These are phyloP conservation scores for Selenicereus undatus DNA, from an alignment of 148 eudicot genomes.

Conservation along the genomic window DNA sequence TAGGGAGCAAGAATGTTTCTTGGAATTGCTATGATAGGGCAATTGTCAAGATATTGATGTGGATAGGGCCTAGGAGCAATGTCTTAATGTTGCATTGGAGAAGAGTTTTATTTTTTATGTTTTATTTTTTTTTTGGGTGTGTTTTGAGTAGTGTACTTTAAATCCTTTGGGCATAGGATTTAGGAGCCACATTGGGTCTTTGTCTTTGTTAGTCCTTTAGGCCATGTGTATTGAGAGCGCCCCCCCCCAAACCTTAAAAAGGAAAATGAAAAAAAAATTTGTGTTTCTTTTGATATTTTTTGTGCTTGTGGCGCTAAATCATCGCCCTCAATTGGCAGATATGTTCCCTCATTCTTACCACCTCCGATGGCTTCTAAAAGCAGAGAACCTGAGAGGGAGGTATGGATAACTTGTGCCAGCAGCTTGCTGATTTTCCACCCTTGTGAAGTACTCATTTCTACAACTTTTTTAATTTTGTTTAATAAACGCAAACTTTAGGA, in stretches of 20 bases:
- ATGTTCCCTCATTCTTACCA: slow-evolving; percentile 96
- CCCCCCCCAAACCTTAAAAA: not conserved
- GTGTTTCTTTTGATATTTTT: not conserved
- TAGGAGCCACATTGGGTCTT: not conserved
- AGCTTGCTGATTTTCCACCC: slow-evolving; percentile 8
- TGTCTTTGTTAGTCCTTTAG: not conserved
- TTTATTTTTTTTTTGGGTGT: not conserved
- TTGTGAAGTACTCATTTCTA: slow-evolving; percentile 10
- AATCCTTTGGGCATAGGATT: not conserved
- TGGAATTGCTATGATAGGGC: not conserved
- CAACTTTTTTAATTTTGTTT: not conserved
- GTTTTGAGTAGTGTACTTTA: not conserved
- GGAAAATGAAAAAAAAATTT: not conserved
- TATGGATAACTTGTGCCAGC: slow-evolving; percentile 27
- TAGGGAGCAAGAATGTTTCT: not conserved
- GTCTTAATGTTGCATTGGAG: not conserved
- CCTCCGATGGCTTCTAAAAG: slow-evolving; percentile 87
- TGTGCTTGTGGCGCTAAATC: slow-evolving; percentile 25
- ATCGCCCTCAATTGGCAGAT: slow-evolving; percentile 56
- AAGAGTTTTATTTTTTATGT: not conserved
- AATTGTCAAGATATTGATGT: not conserved
- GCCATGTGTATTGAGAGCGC: not conserved
- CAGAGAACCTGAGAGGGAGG: slow-evolving; percentile 84
- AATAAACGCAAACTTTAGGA: slow-evolving; percentile 31
- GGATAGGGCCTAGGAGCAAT: not conserved